Base-by-base conservation (phyloP, 2,329 filamentous ascomycete species). In the Trematosphaeria pertusa region DNA sequence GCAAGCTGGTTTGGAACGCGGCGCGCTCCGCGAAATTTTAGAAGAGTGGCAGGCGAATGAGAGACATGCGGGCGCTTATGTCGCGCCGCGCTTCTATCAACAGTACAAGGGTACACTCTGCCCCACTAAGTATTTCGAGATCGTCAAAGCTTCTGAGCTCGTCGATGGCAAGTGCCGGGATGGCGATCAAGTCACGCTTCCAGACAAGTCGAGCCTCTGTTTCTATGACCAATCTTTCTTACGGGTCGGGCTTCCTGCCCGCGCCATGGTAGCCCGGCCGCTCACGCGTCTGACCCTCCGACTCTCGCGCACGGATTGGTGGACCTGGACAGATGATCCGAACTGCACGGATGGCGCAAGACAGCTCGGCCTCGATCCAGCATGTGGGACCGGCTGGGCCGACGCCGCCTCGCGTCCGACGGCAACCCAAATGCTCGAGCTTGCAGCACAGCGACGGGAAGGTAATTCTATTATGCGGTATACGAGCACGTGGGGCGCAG, bases 331-430 rank as follows among this genome's bases (percentile, higher is more conserved):
- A 4, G 35, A 48, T 8, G 4, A 46, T 19, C 46, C 53, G 0
- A 24, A 14, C 10, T 33, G 11, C 7, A 32, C 35, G 0, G 7
- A 48, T 15, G 8, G 30, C 0, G 6, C 4, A 9, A 1, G 43
- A 2, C 49, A 56, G 7, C 56, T 67, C 2, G 54, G 30, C 15
- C 50, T 67, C 5, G 64, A 67, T 12, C 64, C 65, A 4, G 46
- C 50, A 1, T 20, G 56, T 22, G 57, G 57, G 8, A 33, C 46
- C 7, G 38, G 49, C 1, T 12, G 15, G 12, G 15, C 20, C 1
- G 8, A 44, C 7, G 7, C 18, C 0, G 3, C 14, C 2, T n/a
- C 30, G 12, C 47, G 54, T 1, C 44, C 52, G 7, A 54, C 53
- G 2, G 19, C 32, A 9, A 14, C 36, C 11, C 43, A 17, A 1